Conservation (phyloP, 768 basidiomycete genomes). For the Amanita thiersii region DNA sequence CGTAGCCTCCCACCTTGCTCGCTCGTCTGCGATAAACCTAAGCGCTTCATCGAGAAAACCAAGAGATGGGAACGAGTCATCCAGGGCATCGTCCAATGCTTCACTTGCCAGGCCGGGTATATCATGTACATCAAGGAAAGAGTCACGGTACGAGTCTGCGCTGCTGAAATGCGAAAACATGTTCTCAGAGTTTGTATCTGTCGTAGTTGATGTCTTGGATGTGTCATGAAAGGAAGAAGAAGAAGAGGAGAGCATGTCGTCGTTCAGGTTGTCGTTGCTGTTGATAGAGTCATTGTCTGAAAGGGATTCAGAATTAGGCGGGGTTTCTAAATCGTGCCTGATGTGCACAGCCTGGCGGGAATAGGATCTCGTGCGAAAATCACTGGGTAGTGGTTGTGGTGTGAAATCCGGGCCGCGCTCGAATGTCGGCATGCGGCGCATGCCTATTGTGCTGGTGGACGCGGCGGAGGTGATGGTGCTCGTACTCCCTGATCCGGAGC, state of each 20-base stretch:
- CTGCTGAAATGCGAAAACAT: no score
- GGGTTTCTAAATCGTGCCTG: neutral
- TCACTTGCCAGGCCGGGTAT: neutral
- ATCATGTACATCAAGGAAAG: neutral
- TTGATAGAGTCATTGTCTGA: neutral
- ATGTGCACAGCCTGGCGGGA: neutral
- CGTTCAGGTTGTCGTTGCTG: no score
- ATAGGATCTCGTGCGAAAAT: neutral
- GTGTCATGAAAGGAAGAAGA: no score
- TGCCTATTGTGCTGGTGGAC: neutral
- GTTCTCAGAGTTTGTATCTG: neutral
- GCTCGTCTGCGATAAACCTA: constrained; percentile 67
- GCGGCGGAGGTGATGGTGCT: constrained; percentile 6
- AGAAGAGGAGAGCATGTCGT: no score
- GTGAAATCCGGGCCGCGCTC: neutral
- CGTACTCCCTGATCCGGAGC: neutral
- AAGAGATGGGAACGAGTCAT: constrained; percentile 46
- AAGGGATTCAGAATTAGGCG: neutral
- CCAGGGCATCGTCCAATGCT: constrained; percentile 13
- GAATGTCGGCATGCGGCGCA: neutral
- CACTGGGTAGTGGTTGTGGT: neutral
- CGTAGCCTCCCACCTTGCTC: constrained; percentile 47
- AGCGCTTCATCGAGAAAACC: constrained; percentile 69
- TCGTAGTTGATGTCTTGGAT: no score
- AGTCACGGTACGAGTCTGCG: no score